Percentiles rank a stretch among this genome's conserved stretches.
Evolutionary conservation across 192 early-diverging fungal genomes (phyloP).

Genomic region (Podila epicladia): DNA sequence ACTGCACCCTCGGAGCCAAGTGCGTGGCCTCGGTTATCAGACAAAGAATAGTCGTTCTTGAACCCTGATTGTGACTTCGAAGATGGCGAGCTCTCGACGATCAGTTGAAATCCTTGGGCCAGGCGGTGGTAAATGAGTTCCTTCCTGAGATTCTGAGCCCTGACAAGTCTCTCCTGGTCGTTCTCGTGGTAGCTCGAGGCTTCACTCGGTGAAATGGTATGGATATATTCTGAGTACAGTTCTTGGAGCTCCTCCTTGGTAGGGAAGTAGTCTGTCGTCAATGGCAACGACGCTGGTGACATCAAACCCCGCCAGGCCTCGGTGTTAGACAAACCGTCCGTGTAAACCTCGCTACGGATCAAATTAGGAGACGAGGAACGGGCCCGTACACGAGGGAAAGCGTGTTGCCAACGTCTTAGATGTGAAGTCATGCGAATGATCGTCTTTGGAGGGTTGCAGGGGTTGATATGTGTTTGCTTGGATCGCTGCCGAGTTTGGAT

Average conservation of each 20-base stretch:
- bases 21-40: not conserved
- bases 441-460: constrained; percentile 74
- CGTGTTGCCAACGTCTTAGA: constrained; percentile 88
- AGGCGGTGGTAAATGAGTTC: constrained; percentile 93
- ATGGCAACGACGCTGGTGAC: constrained; percentile 92
- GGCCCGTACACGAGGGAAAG: constrained; percentile 62
- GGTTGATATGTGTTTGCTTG: constrained; percentile 62
- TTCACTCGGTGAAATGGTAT: constrained; percentile 71
- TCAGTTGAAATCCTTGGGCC: constrained; percentile 92
- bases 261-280: constrained; percentile 90
- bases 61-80: constrained; percentile 1
- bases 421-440: constrained; percentile 68
- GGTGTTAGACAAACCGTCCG: constrained; percentile 56
- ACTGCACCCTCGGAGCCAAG: not conserved
- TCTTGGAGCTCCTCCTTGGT: constrained; percentile 71
- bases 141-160: constrained; percentile 66
- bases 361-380: constrained; percentile 55
- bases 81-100: constrained; percentile 53
- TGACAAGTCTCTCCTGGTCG: constrained; percentile 48
- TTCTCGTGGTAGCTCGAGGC: constrained; percentile 53
- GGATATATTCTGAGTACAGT: constrained; percentile 82
- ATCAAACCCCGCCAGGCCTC: constrained; percentile 90
- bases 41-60: not conserved
- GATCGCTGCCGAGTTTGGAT: constrained; percentile 39
- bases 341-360: constrained; percentile 59